A percentile compares a stretch with the other conserved stretches of the same genome.
Evolutionary conservation across 148 eudicot species (phyloP).

Genomic region (Rheum nobile): DNA sequence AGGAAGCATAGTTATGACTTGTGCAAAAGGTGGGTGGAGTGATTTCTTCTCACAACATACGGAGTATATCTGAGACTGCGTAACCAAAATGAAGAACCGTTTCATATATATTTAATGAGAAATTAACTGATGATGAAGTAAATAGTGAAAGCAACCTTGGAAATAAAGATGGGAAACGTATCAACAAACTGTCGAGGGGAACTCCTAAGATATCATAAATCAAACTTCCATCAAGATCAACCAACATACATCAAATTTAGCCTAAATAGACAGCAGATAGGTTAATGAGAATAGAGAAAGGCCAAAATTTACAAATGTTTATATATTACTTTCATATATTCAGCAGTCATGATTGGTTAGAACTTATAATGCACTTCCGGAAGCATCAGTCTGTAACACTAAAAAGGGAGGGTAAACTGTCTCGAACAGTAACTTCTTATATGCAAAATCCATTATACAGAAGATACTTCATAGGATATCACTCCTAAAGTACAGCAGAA

Average conservation of each 20-base stretch:
- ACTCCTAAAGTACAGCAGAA: background rate
- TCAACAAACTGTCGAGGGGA: background rate
- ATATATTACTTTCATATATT: background rate
- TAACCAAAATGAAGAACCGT: background rate
- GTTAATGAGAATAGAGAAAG: background rate
- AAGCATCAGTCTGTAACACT: background rate
- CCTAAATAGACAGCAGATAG: background rate
- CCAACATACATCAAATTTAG: background rate
- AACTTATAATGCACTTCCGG: background rate
- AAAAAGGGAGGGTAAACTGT: background rate
- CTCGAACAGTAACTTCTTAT: background rate
- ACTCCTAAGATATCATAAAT: background rate
- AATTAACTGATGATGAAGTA: background rate
- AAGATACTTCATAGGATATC: background rate
- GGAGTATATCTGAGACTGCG: constrained; percentile 19
- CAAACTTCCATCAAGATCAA: background rate
- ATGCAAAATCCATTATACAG: background rate
- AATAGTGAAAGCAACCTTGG: background rate
- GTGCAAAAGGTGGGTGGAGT: constrained; percentile 15
- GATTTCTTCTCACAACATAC: constrained; percentile 16
- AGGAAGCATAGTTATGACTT: constrained; percentile 82
- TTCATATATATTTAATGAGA: background rate
- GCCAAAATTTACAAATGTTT: background rate
- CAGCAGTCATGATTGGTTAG: background rate
- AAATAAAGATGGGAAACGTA: background rate